phyloP scores from a whole-genome alignment of 257 asterid genomes.

The Prunella vulgaris region DNA sequence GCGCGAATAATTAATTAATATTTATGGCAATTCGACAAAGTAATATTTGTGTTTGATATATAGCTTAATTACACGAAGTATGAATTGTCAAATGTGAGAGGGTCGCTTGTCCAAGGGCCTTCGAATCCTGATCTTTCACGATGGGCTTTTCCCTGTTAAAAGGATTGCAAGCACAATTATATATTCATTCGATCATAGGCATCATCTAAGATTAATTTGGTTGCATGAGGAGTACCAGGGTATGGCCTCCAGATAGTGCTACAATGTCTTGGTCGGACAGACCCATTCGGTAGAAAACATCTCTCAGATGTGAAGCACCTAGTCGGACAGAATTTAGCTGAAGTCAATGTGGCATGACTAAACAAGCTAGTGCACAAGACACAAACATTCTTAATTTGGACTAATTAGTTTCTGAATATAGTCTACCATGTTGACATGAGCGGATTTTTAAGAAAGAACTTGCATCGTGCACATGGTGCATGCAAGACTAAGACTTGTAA shows the following conservation, averaged over 20 bases:
- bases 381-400: neutral
- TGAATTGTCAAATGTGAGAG: constrained; percentile 80
- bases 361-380: too few relatives aligned
- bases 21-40: neutral
- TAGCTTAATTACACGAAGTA: constrained; percentile 69
- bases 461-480: too few relatives aligned
- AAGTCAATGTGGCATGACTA: too few relatives aligned
- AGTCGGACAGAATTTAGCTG: too few relatives aligned
- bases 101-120: constrained; percentile 88
- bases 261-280: constrained; percentile 68
- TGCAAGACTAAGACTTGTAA: too few relatives aligned
- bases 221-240: constrained; percentile 46
- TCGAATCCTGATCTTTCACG: constrained; percentile 82
- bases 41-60: neutral
- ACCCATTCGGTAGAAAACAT: constrained; percentile 77
- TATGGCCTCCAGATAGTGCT: constrained; percentile 86
- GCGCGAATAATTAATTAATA: too few relatives aligned
- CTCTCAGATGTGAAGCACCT: constrained; percentile 71
- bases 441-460: too few relatives aligned
- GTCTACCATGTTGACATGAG: neutral
- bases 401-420: neutral
- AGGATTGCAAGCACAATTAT: neutral
- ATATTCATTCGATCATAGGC: neutral
- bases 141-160: constrained; percentile 76
- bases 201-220: constrained; percentile 7